phyloP scores from a whole-genome alignment of 1,139 yeast genomes.

The Trichomonascaceae sp. region DNA sequence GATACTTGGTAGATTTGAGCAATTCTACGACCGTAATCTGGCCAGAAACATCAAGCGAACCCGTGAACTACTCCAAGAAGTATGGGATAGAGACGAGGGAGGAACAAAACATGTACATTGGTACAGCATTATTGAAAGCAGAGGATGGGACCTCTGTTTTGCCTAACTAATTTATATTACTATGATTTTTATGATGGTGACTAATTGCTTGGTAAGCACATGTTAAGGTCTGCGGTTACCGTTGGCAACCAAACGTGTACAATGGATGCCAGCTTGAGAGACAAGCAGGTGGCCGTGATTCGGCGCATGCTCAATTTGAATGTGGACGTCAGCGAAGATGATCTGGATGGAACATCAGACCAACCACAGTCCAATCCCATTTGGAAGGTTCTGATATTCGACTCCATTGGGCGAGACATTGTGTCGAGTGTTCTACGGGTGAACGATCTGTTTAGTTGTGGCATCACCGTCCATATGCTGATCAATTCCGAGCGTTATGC shows the following conservation, averaged over 20 bases:
- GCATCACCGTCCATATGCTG: constrained; percentile 78
- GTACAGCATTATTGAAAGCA: constrained; percentile 48
- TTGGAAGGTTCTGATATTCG: constrained; percentile 92
- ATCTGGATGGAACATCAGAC: constrained; percentile 1
- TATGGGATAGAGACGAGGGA: constrained; percentile 37
- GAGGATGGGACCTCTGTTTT: constrained; percentile 73
- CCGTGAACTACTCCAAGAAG: constrained; percentile 43
- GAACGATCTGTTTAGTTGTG: constrained; percentile 76
- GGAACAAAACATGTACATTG: constrained; percentile 47
- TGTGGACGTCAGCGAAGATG: constrained; percentile 29
- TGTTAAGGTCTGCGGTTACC: no score
- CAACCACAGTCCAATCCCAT: constrained; percentile 26
- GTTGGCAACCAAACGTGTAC: no score
- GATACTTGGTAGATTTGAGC: constrained; percentile 42
- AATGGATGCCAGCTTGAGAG: constrained; percentile 24
- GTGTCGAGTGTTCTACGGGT: constrained; percentile 83
- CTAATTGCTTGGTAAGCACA: no score
- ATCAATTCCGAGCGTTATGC: constrained; percentile 59
- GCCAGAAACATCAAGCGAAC: constrained; percentile 58
- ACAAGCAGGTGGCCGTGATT: constrained; percentile 39
- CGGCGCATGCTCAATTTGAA: constrained; percentile 79
- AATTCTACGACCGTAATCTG: constrained; percentile 45
- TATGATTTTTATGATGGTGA: no score
- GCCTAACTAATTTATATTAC: constrained; percentile 28
- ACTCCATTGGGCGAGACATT: constrained; percentile 65